Percentiles rank a stretch among this genome's conserved stretches.
These are phyloP conservation scores for Kodamaea suecica DNA, from an alignment of 1,139 yeast species.

Conservation along the genomic window DNA sequence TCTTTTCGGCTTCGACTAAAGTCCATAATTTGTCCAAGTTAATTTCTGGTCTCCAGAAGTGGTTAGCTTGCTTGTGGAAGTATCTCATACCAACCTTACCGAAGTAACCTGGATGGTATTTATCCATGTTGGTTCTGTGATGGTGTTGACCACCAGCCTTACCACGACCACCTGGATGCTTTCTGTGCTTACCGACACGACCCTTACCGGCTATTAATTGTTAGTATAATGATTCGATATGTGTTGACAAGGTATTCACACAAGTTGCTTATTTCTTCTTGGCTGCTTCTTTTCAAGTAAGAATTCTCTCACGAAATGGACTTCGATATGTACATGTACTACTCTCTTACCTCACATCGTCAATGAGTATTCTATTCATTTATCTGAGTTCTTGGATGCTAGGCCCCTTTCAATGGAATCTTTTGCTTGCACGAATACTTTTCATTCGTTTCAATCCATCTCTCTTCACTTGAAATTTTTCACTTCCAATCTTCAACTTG, in stretches of 20 bases:
- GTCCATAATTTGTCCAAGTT: conserved; percentile 99
- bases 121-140: conserved; percentile 99
- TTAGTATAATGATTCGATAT: conserved; percentile 25
- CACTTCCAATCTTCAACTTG: not conserved
- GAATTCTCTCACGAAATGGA: no score
- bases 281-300: no score
- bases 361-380: no score
- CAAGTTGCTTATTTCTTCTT: no score
- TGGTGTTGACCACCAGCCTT: conserved; percentile 99
- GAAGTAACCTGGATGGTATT: conserved; percentile 99
- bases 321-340: no score
- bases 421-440: no score
- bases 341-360: no score
- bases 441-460: no score
- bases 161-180: conserved; percentile 99
- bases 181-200: conserved; percentile 99
- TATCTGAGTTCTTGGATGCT: no score
- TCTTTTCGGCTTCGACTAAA: conserved; percentile 89
- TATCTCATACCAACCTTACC: conserved; percentile 99
- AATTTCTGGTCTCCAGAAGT: conserved; percentile 97
- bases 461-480: no score
- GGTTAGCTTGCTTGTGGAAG: conserved; percentile 96
- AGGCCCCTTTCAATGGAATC: no score
- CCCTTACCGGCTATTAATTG: conserved; percentile 93
- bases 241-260: not conserved